These are phyloP conservation scores for Exidia glandulosa DNA, from an alignment of 768 basidiomycete genomes.

Conservation along the genomic window DNA sequence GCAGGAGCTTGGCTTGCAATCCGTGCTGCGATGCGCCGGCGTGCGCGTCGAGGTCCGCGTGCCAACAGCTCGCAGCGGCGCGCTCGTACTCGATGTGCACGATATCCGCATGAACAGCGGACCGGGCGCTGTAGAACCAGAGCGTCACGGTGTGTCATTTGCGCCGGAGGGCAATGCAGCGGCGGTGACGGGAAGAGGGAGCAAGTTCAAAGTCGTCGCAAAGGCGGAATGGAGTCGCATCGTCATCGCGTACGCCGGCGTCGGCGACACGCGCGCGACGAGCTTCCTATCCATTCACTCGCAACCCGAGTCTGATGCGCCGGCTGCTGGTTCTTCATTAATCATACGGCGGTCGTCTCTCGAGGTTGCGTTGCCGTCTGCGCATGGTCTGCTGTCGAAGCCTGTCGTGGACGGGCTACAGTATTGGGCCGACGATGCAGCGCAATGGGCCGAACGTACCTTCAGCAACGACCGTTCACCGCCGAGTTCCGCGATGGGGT, in stretches of 20 bases:
- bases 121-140: conserved; percentile 3
- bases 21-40: conserved; percentile 37
- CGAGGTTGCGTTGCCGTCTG: conserved; percentile 43
- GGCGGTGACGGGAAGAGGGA: neutral
- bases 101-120: conserved; percentile 27
- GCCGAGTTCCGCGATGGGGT: conserved; percentile 20
- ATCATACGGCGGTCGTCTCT: conserved; percentile 8
- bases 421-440: conserved; percentile 76
- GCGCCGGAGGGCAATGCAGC: neutral
- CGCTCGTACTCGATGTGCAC: conserved; percentile 53
- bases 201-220: neutral
- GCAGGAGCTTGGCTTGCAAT: neutral
- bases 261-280: conserved; percentile 15
- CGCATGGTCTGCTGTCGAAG: conserved; percentile 47
- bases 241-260: conserved; percentile 36
- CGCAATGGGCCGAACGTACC: conserved; percentile 54
- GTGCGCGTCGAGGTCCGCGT: conserved; percentile 60
- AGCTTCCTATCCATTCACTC: conserved; percentile 8
- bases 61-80: conserved; percentile 50
- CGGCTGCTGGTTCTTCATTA: neutral
- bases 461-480: conserved; percentile 10
- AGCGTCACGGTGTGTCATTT: neutral
- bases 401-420: conserved; percentile 63
- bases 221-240: conserved; percentile 19
- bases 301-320: too few species aligned